Evolutionary conservation across 148 eudicot genomes (phyloP), one percentile per base, ranked within the genome.

Genomic region (Dysphania ambrosioides): DNA sequence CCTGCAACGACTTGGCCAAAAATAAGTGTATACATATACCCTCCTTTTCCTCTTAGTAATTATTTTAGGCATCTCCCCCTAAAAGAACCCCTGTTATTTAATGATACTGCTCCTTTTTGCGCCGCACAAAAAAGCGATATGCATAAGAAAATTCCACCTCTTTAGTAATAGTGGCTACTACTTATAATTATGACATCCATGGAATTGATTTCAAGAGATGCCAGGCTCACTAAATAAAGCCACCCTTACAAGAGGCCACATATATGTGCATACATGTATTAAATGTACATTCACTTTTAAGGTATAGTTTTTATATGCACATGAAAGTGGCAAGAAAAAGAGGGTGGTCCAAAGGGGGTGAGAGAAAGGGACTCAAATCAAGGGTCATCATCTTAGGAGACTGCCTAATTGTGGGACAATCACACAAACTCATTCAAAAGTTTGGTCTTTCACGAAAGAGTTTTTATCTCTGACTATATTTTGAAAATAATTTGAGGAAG

Each of bases 331-430:
- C 15, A 62, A 40, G 23, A 10, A 32, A 74, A 76, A 69, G 63
- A 47, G 47, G 41, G 79, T 77, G 79, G 79, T 77, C 79, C 64
- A 35, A 66, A 66, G 57, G 49, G 76, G 10, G 41, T 53, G 74
- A 71, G 47, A 63, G 53, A 64, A 62, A 44, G 58, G 65, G 71
- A 71, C 56, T 71, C 55, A 55, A 53, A 29, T 56, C 68, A 78
- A 78, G 72, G 81, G 81, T 78, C 81, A 66, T 73, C 31, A 72
- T 72, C 81, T 23, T 56, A 66, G 72, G 57, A 76, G 67, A 35
- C 58, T 72, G 81, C 81, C 73, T 72, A 78, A 72, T 51, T 67
- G 77, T 66, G 77, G 72, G 77, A 32, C 71, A 66, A 66, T 19
- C 27, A 16, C 68, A 35, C n/a, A 49, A 34, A 26, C 18, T 6